phyloP scores from a whole-genome alignment of 2,329 filamentous ascomycete species.

The Corniculantispora saksenae region DNA sequence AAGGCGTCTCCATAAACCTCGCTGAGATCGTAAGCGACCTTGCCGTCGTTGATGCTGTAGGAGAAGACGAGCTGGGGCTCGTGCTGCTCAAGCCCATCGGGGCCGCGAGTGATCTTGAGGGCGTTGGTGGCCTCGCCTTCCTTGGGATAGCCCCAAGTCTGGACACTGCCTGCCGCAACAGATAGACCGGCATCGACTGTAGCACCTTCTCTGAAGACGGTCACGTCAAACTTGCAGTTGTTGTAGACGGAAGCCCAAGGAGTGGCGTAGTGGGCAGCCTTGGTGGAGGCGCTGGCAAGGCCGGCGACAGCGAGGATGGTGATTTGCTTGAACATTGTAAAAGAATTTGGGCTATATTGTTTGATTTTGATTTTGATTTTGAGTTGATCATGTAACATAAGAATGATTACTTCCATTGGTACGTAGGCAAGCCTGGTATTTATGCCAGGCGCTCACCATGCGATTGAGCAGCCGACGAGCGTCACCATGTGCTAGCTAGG shows the following conservation, averaged over 20 bases:
- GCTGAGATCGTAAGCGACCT: not conserved
- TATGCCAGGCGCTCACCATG: too few species aligned
- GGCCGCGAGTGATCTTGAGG: not conserved
- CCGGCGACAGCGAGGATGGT: not conserved
- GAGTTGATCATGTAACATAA: too few species aligned
- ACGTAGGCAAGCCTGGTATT: too few species aligned
- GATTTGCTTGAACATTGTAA: not conserved
- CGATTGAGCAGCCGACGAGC: too few species aligned
- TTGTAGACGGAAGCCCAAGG: not conserved
- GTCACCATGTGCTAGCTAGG: too few species aligned
- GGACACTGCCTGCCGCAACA: not conserved
- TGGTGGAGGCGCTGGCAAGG: not conserved
- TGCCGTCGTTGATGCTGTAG: not conserved
- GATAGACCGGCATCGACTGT: not conserved
- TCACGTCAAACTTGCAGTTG: not conserved
- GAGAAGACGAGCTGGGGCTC: not conserved
- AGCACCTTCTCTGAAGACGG: not conserved
- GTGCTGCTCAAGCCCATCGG: not conserved
- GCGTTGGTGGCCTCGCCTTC: not conserved
- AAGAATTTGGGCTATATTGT: too few species aligned
- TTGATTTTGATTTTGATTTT: too few species aligned
- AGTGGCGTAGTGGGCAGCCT: not conserved
- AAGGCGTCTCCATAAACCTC: not conserved
- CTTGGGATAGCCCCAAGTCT: not conserved
- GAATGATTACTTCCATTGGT: too few species aligned